Base-by-base conservation (phyloP, 345 rosid species). In the Excoecaria cochinchinensis region DNA sequence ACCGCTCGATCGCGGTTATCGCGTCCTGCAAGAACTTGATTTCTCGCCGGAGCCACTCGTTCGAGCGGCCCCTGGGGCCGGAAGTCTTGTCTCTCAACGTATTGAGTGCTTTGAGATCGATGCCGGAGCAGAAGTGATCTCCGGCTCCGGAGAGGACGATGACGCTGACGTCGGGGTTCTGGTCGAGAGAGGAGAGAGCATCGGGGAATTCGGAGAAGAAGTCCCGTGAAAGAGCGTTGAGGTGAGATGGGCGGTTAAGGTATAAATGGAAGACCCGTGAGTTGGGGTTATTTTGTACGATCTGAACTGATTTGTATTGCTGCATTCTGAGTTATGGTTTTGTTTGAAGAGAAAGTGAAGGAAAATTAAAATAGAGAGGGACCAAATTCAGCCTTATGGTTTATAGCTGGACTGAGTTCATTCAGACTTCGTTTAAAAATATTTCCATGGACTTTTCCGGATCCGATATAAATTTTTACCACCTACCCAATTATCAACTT, bases 71-170 rank as follows among this genome's bases (percentile, higher is more conserved):
- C 5, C 85, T 80, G 47, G 87, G 93, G n/a, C 62, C 74, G 2
- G 90, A 74, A 0, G 19, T 39, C 9, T 56, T 21, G 5, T 67
- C 46, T 0, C 81, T 3, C 70, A 70, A 10, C 24, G 82, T 65
- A 38, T 73, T 50, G 14, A 92, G 84, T 47, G 84, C 70, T 21
- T 39, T 73, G 74, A 95, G 83, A 70, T 95, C 95, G 74, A 95
- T 89, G 1, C 97, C 97, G 58, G 95, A 81, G 84, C 94, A 91
- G 84, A 95, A 91, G 84, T 91, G 89, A 66, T 84, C 83, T 17
- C 95, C 97, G 78, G 89, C 69, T 64, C 89, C 95, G 79, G 89
- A 75, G 70, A 92, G 86, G 76, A 91, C 61, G 77, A 90, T 78
- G 70, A 84, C 86, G 66, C 77, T 21, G 81, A 68, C 91, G 16